Percentiles rank a stretch among this genome's conserved stretches.
Evolutionary conservation across 495 filamentous ascomycete genomes (phyloP).

Genomic region (Penicillium cinerascens): DNA sequence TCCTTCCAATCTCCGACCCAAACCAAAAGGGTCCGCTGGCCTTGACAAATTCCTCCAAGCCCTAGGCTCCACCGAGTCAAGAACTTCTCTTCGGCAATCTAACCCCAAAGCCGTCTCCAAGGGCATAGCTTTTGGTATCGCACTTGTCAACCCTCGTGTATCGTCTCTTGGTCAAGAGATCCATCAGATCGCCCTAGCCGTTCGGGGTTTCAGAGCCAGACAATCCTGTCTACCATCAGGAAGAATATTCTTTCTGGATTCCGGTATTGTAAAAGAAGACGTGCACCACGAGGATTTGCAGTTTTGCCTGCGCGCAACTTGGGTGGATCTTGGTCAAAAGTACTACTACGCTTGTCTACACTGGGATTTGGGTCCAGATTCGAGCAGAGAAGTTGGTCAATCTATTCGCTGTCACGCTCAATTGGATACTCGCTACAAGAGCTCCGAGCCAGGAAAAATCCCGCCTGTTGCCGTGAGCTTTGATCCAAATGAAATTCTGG

Average conservation of each 20-base stretch:
- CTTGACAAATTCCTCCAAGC: conserved; percentile 16
- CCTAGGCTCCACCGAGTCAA: conserved; percentile 9
- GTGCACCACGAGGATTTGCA: conserved; percentile 11
- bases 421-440: not conserved
- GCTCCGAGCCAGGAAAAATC: not conserved
- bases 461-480: conserved; percentile 14
- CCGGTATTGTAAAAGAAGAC: conserved; percentile 18
- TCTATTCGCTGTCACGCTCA: not conserved
- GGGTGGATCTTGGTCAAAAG: conserved; percentile 26
- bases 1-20: not conserved
- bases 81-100: conserved; percentile 11
- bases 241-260: conserved; percentile 36
- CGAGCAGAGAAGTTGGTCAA: not conserved
- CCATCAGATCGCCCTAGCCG: conserved; percentile 18
- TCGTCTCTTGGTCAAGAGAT: conserved; percentile 25
- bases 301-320: conserved; percentile 30
- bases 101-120: conserved; percentile 21
- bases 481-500: conserved; percentile 16
- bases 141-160: conserved; percentile 15
- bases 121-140: conserved; percentile 19
- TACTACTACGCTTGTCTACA: conserved; percentile 36
- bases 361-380: conserved; percentile 16
- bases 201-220: not conserved
- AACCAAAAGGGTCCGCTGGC: not conserved
- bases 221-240: conserved; percentile 11